Percentiles rank a stretch among this genome's conserved stretches.
Evolutionary conservation across 2,329 filamentous ascomycete species (phyloP).

Genomic region (Fusarium newnesense): DNA sequence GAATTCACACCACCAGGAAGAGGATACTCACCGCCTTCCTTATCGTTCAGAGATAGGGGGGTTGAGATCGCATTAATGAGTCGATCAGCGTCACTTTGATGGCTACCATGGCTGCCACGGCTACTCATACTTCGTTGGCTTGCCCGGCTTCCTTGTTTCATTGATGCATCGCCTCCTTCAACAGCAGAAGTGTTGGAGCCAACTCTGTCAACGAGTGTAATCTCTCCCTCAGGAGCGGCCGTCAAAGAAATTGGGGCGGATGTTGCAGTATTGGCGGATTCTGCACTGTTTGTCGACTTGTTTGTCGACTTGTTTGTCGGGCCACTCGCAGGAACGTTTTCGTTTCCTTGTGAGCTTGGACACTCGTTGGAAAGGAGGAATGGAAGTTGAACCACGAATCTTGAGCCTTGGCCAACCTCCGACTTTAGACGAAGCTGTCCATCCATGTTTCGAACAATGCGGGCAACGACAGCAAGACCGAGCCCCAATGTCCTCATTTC

Average conservation of each 20-base stretch:
- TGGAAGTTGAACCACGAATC: slow-evolving; percentile 82
- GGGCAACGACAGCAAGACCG: slow-evolving; percentile 87
- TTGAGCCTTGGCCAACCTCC: slow-evolving; percentile 82
- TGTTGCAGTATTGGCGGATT: slow-evolving; percentile 31
- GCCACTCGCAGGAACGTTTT: background rate
- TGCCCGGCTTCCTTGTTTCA: slow-evolving; percentile 32
- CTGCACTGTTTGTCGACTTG: slow-evolving; percentile 14
- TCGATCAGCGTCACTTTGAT: slow-evolving; percentile 72
- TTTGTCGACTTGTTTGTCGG: slow-evolving; percentile 16
- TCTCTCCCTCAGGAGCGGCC: slow-evolving; percentile 59
- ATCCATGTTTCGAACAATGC: slow-evolving; percentile 89
- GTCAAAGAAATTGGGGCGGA: slow-evolving; percentile 42
- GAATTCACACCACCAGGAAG: slow-evolving; percentile 32
- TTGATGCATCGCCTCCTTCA: slow-evolving; percentile 19
- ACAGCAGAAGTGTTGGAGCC: slow-evolving; percentile 36
- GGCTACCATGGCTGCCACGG: slow-evolving; percentile 58
- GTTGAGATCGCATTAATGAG: slow-evolving; percentile 78
- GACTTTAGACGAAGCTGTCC: slow-evolving; percentile 87
- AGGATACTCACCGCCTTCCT: slow-evolving; percentile 48
- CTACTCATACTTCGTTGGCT: slow-evolving; percentile 53
- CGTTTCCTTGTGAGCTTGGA: slow-evolving; percentile 28
- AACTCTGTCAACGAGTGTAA: slow-evolving; percentile 68
- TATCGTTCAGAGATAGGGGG: slow-evolving; percentile 57
- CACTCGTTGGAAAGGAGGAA: slow-evolving; percentile 70
- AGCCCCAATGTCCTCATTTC: slow-evolving; percentile 72